Evolutionary conservation across 352 stramenopile genomes (phyloP).

Genomic region (Phytophthora hybrid): DNA sequence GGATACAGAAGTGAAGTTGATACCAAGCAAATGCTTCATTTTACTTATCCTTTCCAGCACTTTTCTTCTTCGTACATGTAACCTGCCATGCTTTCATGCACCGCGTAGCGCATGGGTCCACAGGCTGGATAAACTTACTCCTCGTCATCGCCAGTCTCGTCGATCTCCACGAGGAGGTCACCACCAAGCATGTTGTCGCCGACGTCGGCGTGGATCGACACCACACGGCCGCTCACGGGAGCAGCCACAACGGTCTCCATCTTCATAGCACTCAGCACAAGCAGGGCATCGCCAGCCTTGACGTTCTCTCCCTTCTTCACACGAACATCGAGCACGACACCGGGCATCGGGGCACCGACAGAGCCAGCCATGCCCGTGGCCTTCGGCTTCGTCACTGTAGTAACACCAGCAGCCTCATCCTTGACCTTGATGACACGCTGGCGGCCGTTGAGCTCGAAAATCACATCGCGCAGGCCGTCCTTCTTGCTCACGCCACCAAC

Average conservation of each 20-base stretch:
- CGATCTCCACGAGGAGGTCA: conserved; percentile 97
- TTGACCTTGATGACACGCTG: conserved; percentile 93
- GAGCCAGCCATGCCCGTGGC: conserved; percentile 84
- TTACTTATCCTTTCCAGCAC: conserved; percentile 31
- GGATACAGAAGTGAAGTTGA: neutral
- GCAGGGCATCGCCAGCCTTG: conserved; percentile 92
- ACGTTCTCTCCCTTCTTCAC: conserved; percentile 94
- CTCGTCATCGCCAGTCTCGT: conserved; percentile 80
- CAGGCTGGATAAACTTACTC: conserved; percentile 44
- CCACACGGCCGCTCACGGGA: conserved; percentile 92
- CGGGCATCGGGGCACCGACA: conserved; percentile 97
- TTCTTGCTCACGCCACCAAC: conserved; percentile 91
- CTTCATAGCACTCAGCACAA: conserved; percentile 98
- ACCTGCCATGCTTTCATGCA: conserved; percentile 4
- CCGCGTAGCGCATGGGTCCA: neutral
- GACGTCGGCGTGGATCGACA: conserved; percentile 90
- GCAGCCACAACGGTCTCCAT: conserved; percentile 98
- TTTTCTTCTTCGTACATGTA: conserved; percentile 21
- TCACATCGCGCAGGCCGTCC: conserved; percentile 93
- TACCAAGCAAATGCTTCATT: conserved; percentile 32
- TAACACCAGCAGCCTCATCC: conserved; percentile 85
- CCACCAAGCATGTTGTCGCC: conserved; percentile 95
- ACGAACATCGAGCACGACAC: conserved; percentile 96
- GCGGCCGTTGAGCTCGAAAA: conserved; percentile 98
- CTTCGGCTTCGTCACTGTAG: conserved; percentile 83